Evolutionary conservation across 2,329 filamentous ascomycete genomes (phyloP).

Genomic region (Nakataea oryzae): DNA sequence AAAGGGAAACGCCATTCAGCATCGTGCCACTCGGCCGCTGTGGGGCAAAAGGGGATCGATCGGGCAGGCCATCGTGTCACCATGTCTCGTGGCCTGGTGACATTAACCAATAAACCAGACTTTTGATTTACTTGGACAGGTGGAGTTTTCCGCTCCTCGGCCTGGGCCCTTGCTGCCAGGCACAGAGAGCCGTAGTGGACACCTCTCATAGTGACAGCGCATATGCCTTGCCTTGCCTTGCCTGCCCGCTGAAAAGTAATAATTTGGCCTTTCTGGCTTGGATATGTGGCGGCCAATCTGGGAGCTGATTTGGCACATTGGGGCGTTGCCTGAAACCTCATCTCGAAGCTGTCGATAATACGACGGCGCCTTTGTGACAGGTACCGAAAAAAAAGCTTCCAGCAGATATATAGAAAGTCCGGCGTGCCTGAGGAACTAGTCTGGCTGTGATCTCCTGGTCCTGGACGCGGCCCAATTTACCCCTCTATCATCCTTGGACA

Average conservation of each 20-base stretch:
- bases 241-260: no score
- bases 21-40: neutral
- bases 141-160: no score
- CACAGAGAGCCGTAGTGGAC: no score
- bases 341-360: neutral
- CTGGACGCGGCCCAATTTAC: neutral
- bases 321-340: no score
- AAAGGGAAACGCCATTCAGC: neutral
- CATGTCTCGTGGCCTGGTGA: neutral
- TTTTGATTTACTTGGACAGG: no score
- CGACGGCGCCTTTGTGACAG: neutral
- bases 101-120: neutral
- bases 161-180: neutral
- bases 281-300: neutral
- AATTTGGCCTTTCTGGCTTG: neutral
- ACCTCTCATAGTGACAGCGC: no score
- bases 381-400: neutral
- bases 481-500: neutral
- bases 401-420: neutral
- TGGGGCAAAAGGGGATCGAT: neutral
- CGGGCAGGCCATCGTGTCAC: neutral
- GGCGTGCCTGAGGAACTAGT: neutral
- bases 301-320: neutral
- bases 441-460: neutral
- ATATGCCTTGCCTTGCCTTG: no score